phyloP scores from a whole-genome alignment of 805 yeast genomes.

The Komagataella pastoris region DNA sequence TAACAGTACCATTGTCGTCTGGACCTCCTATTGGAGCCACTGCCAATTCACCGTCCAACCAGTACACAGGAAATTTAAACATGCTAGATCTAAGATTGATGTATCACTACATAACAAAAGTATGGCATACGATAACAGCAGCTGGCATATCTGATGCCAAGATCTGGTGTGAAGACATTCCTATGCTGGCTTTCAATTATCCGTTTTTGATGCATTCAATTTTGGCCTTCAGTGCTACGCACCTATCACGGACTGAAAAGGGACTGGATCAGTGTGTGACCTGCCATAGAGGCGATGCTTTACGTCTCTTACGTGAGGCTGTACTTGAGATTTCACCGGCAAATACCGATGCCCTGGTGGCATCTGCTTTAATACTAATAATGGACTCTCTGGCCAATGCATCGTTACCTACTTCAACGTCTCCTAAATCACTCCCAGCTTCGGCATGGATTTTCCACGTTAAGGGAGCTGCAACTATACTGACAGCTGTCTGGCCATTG shows the following conservation, averaged over 20 bases:
- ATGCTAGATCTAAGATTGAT: constrained; percentile 69
- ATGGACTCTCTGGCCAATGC: constrained; percentile 95
- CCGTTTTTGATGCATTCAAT: constrained; percentile 90
- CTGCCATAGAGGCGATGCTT: constrained; percentile 77
- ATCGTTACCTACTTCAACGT: constrained; percentile 35
- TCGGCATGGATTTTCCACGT: constrained; percentile 97
- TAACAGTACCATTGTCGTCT: constrained; percentile 5
- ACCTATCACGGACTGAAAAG: constrained; percentile 62
- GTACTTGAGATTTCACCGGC: constrained; percentile 73
- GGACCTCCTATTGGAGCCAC: constrained; percentile 3
- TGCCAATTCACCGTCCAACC: constrained; percentile 3
- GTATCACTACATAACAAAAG: constrained; percentile 78
- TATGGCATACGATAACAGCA: constrained; percentile 76
- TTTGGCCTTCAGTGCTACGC: constrained; percentile 86
- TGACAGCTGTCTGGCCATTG: constrained; percentile 93
- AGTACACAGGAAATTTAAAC: constrained; percentile 29
- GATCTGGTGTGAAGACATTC: constrained; percentile 83
- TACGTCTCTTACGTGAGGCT: constrained; percentile 69
- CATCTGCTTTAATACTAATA: constrained; percentile 76
- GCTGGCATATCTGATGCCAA: constrained; percentile 82
- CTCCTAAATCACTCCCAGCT: constrained; percentile 65
- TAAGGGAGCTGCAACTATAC: constrained; percentile 90
- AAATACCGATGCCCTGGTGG: constrained; percentile 88
- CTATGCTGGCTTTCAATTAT: constrained; percentile 73
- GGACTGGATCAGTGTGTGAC: constrained; percentile 76